Evolutionary conservation across 257 asterid genomes (phyloP), one percentile per base, ranked within the genome.

Genomic region (Pogostemon cablin): DNA sequence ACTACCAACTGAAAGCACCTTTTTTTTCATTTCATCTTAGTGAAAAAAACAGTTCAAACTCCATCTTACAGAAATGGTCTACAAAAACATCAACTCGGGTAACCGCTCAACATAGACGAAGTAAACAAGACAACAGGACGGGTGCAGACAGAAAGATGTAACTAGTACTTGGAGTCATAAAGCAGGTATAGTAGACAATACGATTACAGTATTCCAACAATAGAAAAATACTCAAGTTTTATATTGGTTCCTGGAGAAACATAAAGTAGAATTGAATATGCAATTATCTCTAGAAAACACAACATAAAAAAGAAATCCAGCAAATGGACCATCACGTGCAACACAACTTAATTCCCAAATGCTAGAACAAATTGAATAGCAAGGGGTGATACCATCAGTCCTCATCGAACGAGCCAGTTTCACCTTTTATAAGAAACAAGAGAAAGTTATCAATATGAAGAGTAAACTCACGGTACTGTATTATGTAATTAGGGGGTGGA

Each of bases 371-470:
- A 48, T 65, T 40, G 17, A 42, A 56, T 62, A 34, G 68, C 56
- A 42, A 58, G 41, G 61, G 38, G 34, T 53, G 44, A 67, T 59
- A 38, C 54, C 73, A 49, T 49, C 69, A 50, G 48, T 52, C 37
- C 62, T 20, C 60, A 64, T 52, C 76, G 10, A 59, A 73, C 11
- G 46, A 32, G 71, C 62, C 34, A 12, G 10, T 12, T 70, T 72
- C 75, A 85, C 86, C 88, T 84, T 80, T 65, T n/a, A 10, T 38
- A 63, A 15, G 10, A 41, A 72, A 71, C 39, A 8, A 68, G 47
- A 58, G 39, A 53, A n/a, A 34, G 5, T 34, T 5, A 34, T 50
- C 42, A 44, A 9, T 12, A 65, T 62, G 49, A 32, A 59, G 44
- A 37, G 59, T 5, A 6, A 25, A 60, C 8, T 11, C 7, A 47